phyloP scores from a whole-genome alignment of 768 basidiomycete species.

The Suillus fuscotomentosus region DNA sequence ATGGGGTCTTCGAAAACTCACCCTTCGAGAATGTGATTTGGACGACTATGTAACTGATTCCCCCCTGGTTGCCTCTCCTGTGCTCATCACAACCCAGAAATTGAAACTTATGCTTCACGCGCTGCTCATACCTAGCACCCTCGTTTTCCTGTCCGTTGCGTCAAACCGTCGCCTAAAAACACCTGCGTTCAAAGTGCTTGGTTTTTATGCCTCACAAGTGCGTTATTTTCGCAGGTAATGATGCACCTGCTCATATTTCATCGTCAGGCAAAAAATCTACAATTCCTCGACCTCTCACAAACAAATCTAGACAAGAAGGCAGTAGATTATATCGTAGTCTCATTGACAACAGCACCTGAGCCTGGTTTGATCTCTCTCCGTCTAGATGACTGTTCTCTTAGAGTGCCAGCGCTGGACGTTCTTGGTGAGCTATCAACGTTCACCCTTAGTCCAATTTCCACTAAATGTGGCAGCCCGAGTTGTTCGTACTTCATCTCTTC shows the following conservation, averaged over 20 bases:
- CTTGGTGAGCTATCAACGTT: conserved; percentile 56
- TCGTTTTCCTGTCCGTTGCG: conserved; percentile 83
- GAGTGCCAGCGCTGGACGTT: conserved; percentile 71
- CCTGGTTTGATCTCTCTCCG: conserved; percentile 72
- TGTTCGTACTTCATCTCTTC: conserved; percentile 78
- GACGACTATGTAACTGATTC: conserved; percentile 63
- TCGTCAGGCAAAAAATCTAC: conserved; percentile 62
- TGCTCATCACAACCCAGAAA: conserved; percentile 41
- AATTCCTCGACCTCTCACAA: conserved; percentile 90
- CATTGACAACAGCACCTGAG: conserved; percentile 43
- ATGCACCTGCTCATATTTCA: background rate
- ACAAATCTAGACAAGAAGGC: conserved; percentile 82
- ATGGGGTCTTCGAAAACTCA: conserved; percentile 85
- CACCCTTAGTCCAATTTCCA: background rate
- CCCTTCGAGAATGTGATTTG: conserved; percentile 83
- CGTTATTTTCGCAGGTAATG: background rate
- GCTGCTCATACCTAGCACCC: conserved; percentile 75
- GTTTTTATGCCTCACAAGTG: conserved; percentile 78
- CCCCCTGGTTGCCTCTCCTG: conserved; percentile 20
- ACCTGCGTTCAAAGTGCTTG: conserved; percentile 74
- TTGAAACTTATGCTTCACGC: conserved; percentile 91
- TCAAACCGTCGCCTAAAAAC: conserved; percentile 82
- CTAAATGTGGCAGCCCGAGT: conserved; percentile 56
- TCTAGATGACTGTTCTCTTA: conserved; percentile 82
- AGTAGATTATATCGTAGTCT: conserved; percentile 76